A percentile compares a stretch with the other conserved stretches of the same genome.
Conservation (phyloP, 495 filamentous ascomycete species). For the Beverwykella pulmonaria region DNA sequence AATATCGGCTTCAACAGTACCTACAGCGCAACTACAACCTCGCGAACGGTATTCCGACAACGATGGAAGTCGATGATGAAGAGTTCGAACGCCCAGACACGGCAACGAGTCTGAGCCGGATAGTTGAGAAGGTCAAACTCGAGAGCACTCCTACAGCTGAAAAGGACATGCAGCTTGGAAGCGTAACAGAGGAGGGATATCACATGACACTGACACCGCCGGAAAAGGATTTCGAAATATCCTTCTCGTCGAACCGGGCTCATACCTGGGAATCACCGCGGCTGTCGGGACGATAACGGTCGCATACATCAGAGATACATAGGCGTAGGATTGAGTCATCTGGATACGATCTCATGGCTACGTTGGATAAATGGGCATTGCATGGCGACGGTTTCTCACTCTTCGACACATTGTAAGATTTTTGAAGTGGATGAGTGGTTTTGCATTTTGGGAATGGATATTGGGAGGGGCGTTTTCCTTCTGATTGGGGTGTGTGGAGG, state of each 20-base stretch:
- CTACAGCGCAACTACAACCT: slow-evolving; percentile 65
- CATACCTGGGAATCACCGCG: slow-evolving; percentile 7
- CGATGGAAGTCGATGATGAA: slow-evolving; percentile 44
- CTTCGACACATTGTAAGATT: background rate
- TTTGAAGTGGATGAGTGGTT: background rate
- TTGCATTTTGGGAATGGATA: background rate
- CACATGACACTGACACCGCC: slow-evolving; percentile 6
- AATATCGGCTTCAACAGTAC: slow-evolving; percentile 59
- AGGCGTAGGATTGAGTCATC: background rate
- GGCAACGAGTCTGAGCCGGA: slow-evolving; percentile 38
- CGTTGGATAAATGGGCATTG: background rate
- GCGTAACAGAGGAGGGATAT: slow-evolving; percentile 1
- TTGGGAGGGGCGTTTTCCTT: background rate
- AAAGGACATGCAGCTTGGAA: slow-evolving; percentile 41
- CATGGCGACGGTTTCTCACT: background rate
- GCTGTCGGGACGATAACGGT: background rate
- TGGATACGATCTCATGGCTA: background rate
- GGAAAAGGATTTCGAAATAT: slow-evolving; percentile 37
- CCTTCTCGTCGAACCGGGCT: slow-evolving; percentile 14
- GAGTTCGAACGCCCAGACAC: slow-evolving; percentile 44
- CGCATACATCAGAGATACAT: background rate
- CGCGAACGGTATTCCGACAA: slow-evolving; percentile 49
- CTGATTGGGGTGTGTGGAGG: background rate
- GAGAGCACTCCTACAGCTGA: slow-evolving; percentile 47
- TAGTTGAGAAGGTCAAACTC: slow-evolving; percentile 43